phyloP scores from a whole-genome alignment of 345 rosid genomes.

The Linum tenue region DNA sequence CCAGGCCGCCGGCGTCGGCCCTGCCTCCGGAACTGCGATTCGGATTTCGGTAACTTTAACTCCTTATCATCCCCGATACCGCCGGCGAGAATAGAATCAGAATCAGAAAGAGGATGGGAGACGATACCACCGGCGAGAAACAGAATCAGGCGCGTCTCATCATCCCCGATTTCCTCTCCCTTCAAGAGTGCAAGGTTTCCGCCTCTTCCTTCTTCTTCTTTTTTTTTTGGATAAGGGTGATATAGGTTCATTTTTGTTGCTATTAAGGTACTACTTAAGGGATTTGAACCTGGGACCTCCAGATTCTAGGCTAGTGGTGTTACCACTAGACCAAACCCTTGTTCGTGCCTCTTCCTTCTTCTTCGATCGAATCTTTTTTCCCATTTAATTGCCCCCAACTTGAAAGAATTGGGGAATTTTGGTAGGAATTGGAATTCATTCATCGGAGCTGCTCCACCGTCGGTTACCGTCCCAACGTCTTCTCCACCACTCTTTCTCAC shows the following conservation, averaged over 20 bases:
- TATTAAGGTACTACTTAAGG: too few species aligned
- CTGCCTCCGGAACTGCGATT: too few species aligned
- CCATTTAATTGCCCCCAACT: background rate
- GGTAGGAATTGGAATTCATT: constrained; percentile 70
- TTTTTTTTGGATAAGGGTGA: too few species aligned
- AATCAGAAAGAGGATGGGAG: constrained; percentile 2
- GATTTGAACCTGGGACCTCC: too few species aligned
- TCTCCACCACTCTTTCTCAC: constrained; percentile 91
- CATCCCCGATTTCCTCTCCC: constrained; percentile 37
- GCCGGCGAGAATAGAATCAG: too few species aligned
- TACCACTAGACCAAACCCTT: too few species aligned
- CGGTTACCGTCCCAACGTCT: constrained; percentile 83
- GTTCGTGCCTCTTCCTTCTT: too few species aligned
- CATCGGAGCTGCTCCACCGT: constrained; percentile 71
- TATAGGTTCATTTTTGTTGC: too few species aligned
- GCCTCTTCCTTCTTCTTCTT: too few species aligned
- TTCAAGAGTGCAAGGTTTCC: constrained; percentile 61
- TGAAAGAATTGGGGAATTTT: background rate
- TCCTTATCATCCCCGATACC: constrained; percentile 12
- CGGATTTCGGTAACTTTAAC: too few species aligned
- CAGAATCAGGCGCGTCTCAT: constrained; percentile 11
- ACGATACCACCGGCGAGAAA: background rate
- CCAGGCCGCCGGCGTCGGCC: too few species aligned
- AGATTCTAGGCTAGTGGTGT: too few species aligned
- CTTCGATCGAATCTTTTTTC: background rate